Percentiles rank a stretch among this genome's conserved stretches.
Conservation (phyloP, 2,329 filamentous ascomycete species). For the Claviceps maximensis region DNA sequence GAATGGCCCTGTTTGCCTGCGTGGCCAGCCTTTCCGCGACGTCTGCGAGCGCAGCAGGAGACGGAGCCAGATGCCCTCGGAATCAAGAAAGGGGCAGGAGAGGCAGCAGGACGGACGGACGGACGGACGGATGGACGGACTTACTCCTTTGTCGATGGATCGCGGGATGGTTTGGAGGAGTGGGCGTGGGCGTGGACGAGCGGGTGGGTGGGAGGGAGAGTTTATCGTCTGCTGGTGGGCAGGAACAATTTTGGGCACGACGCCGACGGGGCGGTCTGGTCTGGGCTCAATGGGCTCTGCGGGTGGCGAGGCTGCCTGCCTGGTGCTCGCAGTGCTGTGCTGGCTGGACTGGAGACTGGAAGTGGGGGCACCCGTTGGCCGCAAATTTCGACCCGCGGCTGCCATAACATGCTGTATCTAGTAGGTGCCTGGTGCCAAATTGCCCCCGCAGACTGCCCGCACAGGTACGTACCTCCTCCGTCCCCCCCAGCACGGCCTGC, state of each 20-base stretch:
- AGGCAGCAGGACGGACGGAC: neutral
- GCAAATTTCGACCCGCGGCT: too few species aligned
- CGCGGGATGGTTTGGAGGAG: slow-evolving; percentile 3
- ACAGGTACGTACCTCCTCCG: neutral
- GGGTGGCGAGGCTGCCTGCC: too few species aligned
- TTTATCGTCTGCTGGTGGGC: slow-evolving; percentile 7
- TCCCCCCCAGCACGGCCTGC: neutral
- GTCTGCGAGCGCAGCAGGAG: neutral
- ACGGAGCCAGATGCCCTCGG: neutral
- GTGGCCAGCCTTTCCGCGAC: neutral
- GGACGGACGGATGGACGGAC: slow-evolving; percentile 2
- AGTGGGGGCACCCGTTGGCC: too few species aligned
- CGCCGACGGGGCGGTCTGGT: too few species aligned
- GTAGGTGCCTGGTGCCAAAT: neutral
- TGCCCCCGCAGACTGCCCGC: too few species aligned
- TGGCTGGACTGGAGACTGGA: too few species aligned
- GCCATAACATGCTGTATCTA: too few species aligned
- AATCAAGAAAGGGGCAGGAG: neutral
- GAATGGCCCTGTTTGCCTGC: neutral
- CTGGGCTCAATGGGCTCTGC: neutral
- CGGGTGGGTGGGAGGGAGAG: slow-evolving; percentile 7
- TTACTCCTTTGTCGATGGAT: slow-evolving; percentile 10
- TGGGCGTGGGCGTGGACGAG: slow-evolving; percentile 6
- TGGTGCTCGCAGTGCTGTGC: too few species aligned
- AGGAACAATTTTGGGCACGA: slow-evolving; percentile 4